phyloP scores from a whole-genome alignment of 1,284 basidiomycete genomes.

The Rugosomyces carneus region DNA sequence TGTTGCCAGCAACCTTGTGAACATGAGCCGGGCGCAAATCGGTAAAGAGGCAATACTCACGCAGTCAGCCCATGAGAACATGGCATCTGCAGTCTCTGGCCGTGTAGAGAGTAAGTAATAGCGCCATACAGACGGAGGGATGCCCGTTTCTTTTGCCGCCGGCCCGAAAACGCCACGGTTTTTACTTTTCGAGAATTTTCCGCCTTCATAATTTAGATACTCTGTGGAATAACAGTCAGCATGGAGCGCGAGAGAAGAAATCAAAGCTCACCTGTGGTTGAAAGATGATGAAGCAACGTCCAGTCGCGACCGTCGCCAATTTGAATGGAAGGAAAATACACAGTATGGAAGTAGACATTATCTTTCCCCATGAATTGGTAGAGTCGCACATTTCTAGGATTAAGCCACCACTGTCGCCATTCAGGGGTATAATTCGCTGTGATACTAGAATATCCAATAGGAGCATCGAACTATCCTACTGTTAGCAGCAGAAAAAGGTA shows the following conservation, averaged over 20 bases:
- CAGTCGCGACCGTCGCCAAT: constrained; percentile 88
- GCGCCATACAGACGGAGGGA: constrained; percentile 93
- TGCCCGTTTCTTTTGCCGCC: constrained; percentile 88
- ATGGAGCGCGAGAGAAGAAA: neutral
- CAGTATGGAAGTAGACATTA: constrained; percentile 97
- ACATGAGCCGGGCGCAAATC: neutral
- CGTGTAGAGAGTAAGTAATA: constrained; percentile 94
- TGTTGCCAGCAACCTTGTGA: constrained; percentile 82
- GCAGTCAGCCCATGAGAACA: constrained; percentile 97
- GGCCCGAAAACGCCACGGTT: constrained; percentile 98
- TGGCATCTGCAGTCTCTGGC: constrained; percentile 91
- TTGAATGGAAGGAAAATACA: constrained; percentile 91
- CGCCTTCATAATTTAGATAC: constrained; percentile 97
- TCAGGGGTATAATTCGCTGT: constrained; percentile 93
- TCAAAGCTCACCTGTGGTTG: constrained; percentile 75
- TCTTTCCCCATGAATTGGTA: constrained; percentile 99
- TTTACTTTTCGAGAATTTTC: constrained; percentile 98
- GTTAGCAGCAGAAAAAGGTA: constrained; percentile 10
- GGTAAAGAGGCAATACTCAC: constrained; percentile 40
- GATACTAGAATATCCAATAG: constrained; percentile 96
- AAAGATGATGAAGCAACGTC: constrained; percentile 94
- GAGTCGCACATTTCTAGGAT: constrained; percentile 84
- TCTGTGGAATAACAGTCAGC: constrained; percentile 42
- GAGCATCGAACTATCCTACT: constrained; percentile 84
- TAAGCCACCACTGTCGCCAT: constrained; percentile 98